A percentile compares a stretch with the other conserved stretches of the same genome.
Evolutionary conservation across 1,139 yeast genomes (phyloP).

Genomic region (Hyphopichia wangnamkhiaoensis): DNA sequence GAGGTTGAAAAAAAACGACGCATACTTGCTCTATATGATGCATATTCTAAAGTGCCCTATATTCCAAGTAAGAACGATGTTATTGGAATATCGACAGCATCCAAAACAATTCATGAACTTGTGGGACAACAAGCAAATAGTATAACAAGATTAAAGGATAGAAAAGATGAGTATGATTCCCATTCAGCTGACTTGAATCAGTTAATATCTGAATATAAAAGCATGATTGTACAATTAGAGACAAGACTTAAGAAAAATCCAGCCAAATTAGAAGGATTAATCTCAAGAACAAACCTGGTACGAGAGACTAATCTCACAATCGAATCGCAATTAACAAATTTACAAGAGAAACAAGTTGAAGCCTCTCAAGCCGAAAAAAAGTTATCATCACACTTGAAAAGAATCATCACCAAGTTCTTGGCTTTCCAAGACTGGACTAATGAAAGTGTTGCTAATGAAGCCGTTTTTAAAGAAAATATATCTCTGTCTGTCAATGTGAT

Average conservation of each 20-base stretch:
- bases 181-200: not conserved
- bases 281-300: not conserved
- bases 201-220: conserved; percentile 6
- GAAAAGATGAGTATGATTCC: conserved; percentile 10
- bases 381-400: conserved; percentile 18
- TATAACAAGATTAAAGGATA: conserved; percentile 9
- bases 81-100: conserved; percentile 38
- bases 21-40: conserved; percentile 29
- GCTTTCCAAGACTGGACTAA: conserved; percentile 25
- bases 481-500: conserved; percentile 8
- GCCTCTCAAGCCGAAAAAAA: conserved; percentile 14
- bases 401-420: conserved; percentile 23
- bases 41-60: conserved; percentile 32
- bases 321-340: conserved; percentile 2
- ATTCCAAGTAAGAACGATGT: conserved; percentile 38
- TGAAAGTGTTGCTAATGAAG: conserved; percentile 18
- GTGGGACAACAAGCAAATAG: conserved; percentile 18
- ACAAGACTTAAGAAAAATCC: conserved; percentile 4
- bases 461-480: conserved; percentile 17
- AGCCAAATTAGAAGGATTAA: not conserved
- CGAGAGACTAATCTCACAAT: conserved; percentile 4
- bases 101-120: conserved; percentile 19
- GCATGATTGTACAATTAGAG: conserved; percentile 8
- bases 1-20: conserved; percentile 12
- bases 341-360: conserved; percentile 10